Percentiles rank a stretch among this genome's conserved stretches.
Evolutionary conservation across 345 rosid genomes (phyloP).

Genomic region (Sonneratia alba): DNA sequence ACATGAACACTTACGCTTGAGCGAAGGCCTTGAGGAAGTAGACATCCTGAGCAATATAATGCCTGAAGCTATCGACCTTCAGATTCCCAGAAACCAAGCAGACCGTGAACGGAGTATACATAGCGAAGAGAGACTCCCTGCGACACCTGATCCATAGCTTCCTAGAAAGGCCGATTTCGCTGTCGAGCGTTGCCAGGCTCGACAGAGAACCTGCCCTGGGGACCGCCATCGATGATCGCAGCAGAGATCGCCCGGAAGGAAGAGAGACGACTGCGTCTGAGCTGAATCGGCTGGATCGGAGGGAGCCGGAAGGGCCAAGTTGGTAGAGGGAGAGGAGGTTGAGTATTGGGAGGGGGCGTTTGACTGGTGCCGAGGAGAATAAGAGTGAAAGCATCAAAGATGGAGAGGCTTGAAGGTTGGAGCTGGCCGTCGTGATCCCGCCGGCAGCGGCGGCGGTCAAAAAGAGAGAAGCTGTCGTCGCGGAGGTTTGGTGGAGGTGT

Average conservation of each 20-base stretch:
- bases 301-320: constrained; percentile 16
- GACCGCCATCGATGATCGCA: constrained; percentile 19
- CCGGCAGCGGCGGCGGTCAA: background rate
- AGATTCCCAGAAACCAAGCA: constrained; percentile 77
- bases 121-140: constrained; percentile 52
- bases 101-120: constrained; percentile 67
- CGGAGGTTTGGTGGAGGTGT: background rate
- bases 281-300: constrained; percentile 14
- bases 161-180: constrained; percentile 51
- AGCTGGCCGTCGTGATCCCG: background rate
- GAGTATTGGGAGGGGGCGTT: background rate
- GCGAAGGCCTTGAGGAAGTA: constrained; percentile 83
- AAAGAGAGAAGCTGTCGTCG: background rate
- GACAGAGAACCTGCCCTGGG: constrained; percentile 10
- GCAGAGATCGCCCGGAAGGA: constrained; percentile 6
- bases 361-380: constrained; percentile 6
- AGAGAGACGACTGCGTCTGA: constrained; percentile 6
- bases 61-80: constrained; percentile 54
- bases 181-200: constrained; percentile 26
- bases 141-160: constrained; percentile 68
- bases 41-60: constrained; percentile 72
- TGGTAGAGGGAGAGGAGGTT: constrained; percentile 5
- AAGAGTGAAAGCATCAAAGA: constrained; percentile 34
- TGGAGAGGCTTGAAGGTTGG: background rate
- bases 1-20: constrained; percentile 57